A percentile compares a stretch with the other conserved stretches of the same genome.
Evolutionary conservation across 129 eudicot species (phyloP).

Genomic region (Lactuca saligna): DNA sequence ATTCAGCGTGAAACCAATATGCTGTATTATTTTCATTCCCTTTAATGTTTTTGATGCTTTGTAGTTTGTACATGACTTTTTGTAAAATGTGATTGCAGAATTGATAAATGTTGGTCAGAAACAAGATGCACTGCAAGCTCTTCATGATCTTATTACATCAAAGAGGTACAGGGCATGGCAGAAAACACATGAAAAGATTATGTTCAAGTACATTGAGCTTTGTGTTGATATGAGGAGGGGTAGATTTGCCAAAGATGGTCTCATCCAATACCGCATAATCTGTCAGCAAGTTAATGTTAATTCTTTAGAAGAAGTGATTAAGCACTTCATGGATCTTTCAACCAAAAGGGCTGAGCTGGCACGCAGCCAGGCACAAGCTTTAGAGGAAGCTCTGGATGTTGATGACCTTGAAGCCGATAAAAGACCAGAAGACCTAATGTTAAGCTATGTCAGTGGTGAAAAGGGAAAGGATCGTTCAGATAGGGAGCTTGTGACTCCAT

Average conservation of each 20-base stretch:
- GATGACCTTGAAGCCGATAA: slow-evolving; percentile 97
- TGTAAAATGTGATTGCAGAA: slow-evolving; percentile 42
- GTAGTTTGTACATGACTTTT: too few species aligned
- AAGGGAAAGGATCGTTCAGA: slow-evolving; percentile 96
- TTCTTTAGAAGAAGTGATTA: slow-evolving; percentile 88
- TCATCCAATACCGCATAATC: slow-evolving; percentile 84
- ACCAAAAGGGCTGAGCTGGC: slow-evolving; percentile 90
- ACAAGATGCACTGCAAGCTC: slow-evolving; percentile 85
- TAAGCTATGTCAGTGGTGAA: slow-evolving; percentile 94
- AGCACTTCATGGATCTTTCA: slow-evolving; percentile 92
- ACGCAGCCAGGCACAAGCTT: slow-evolving; percentile 86
- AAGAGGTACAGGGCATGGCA: slow-evolving; percentile 94
- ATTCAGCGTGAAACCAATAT: too few species aligned
- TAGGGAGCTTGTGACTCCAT: slow-evolving; percentile 93
- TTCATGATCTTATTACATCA: slow-evolving; percentile 82
- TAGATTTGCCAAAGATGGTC: slow-evolving; percentile 94
- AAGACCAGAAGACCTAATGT: slow-evolving; percentile 91
- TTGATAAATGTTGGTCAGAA: slow-evolving; percentile 91
- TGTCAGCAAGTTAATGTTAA: slow-evolving; percentile 93
- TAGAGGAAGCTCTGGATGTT: slow-evolving; percentile 90
- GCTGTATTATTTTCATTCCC: too few species aligned
- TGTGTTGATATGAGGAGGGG: slow-evolving; percentile 97
- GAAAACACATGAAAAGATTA: slow-evolving; percentile 78
- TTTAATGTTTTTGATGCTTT: too few species aligned
- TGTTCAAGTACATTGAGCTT: slow-evolving; percentile 90